phyloP scores from a whole-genome alignment of 768 basidiomycete genomes.

The Amanita exitialis region DNA sequence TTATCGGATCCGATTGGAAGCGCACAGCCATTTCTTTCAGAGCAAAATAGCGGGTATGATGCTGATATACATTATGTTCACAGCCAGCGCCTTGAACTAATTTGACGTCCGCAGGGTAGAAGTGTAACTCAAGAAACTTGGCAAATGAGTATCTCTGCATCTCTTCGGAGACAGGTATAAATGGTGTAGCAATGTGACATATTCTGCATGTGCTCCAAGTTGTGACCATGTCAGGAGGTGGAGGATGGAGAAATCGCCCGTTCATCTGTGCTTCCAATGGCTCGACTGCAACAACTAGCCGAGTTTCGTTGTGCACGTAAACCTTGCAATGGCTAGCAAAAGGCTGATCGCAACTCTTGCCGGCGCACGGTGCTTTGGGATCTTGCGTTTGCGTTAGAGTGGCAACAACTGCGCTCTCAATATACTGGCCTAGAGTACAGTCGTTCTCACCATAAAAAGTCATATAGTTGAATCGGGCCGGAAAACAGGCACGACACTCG shows the following conservation, averaged over 20 bases:
- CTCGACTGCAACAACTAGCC: slow-evolving; percentile 78
- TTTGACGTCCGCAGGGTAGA: slow-evolving; percentile 84
- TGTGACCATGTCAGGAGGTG: slow-evolving; percentile 68
- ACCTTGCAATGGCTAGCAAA: slow-evolving; percentile 78
- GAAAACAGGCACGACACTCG: slow-evolving; percentile 64
- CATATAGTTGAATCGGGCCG: slow-evolving; percentile 62
- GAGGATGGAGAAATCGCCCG: slow-evolving; percentile 38
- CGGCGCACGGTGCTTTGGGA: slow-evolving; percentile 68
- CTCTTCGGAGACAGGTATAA: slow-evolving; percentile 84
- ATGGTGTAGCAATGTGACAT: slow-evolving; percentile 72
- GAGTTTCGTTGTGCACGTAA: slow-evolving; percentile 84
- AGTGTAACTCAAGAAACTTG: slow-evolving; percentile 92
- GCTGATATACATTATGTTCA: slow-evolving; percentile 87
- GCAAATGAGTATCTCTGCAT: slow-evolving; percentile 93
- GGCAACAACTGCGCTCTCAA: slow-evolving; percentile 69
- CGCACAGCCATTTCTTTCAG: slow-evolving; percentile 76
- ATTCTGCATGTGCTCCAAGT: slow-evolving; percentile 87
- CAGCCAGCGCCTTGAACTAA: slow-evolving; percentile 85
- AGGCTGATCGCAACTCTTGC: slow-evolving; percentile 78
- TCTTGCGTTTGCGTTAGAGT: slow-evolving; percentile 61
- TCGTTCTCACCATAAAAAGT: slow-evolving; percentile 92
- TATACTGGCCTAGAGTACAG: slow-evolving; percentile 86
- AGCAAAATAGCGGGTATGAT: slow-evolving; percentile 89
- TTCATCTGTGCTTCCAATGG: slow-evolving; percentile 78
- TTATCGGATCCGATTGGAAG: slow-evolving; percentile 78